phyloP scores from a whole-genome alignment of 2,329 filamentous ascomycete species.

The Fusarium setosum region DNA sequence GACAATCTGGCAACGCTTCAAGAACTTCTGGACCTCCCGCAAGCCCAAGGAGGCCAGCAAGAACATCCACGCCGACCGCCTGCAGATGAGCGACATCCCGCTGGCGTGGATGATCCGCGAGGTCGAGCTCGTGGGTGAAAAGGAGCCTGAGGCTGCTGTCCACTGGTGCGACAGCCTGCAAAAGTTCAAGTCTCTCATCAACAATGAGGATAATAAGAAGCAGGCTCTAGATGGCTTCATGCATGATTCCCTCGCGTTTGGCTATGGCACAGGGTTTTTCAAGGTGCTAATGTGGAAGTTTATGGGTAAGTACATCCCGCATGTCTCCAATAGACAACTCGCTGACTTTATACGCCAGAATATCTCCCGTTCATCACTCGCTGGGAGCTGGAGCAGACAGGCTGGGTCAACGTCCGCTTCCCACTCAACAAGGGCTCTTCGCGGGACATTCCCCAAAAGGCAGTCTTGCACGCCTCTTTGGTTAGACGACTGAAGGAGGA shows the following conservation, averaged over 20 bases:
- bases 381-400: slow-evolving; percentile 50
- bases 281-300: slow-evolving; percentile 56
- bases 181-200: slow-evolving; percentile 48
- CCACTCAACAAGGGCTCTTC: slow-evolving; percentile 51
- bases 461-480: slow-evolving; percentile 53
- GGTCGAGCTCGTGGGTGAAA: slow-evolving; percentile 51
- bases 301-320: slow-evolving; percentile 49
- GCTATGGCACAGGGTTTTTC: slow-evolving; percentile 51
- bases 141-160: slow-evolving; percentile 45
- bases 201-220: slow-evolving; percentile 43
- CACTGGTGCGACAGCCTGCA: slow-evolving; percentile 49
- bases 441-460: slow-evolving; percentile 54
- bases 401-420: slow-evolving; percentile 50
- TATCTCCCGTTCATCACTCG: slow-evolving; percentile 53
- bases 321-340: accelerated
- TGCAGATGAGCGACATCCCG: slow-evolving; percentile 62
- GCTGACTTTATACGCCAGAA: slow-evolving; percentile 46
- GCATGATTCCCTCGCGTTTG: slow-evolving; percentile 54
- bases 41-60: slow-evolving; percentile 46
- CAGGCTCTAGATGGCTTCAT: slow-evolving; percentile 48
- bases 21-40: slow-evolving; percentile 50
- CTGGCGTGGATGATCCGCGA: slow-evolving; percentile 66
- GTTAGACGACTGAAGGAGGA: slow-evolving; percentile 48
- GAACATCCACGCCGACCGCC: slow-evolving; percentile 46
- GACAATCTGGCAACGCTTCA: slow-evolving; percentile 49